Conservation (phyloP, 306 rosid species). For the Vicia sativa region DNA sequence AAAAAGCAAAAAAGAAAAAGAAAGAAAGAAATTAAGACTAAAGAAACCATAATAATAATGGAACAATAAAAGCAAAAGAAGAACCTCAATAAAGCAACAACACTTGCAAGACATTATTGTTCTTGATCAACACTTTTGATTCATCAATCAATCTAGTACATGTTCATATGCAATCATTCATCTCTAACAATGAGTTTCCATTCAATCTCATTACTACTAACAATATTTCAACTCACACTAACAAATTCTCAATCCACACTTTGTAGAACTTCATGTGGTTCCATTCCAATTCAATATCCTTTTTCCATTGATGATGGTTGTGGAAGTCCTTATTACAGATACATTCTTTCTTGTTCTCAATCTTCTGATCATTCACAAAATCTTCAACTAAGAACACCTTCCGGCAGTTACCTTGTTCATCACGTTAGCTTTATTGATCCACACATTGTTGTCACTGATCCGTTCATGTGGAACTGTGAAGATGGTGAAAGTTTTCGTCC, state of each 20-base stretch:
- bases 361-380: conserved; percentile 28
- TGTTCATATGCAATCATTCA: not conserved
- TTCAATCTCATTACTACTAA: conserved; percentile 20
- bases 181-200: conserved; percentile 33
- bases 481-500: conserved; percentile 69
- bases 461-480: conserved; percentile 86
- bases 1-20: not conserved
- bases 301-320: conserved; percentile 91
- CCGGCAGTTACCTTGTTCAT: conserved; percentile 70
- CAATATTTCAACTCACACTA: conserved; percentile 35
- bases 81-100: conserved; percentile 31
- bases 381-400: conserved; percentile 82
- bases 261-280: conserved; percentile 79
- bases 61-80: conserved; percentile 44
- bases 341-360: conserved; percentile 63
- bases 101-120: conserved; percentile 12
- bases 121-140: conserved; percentile 13
- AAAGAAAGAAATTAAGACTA: not conserved
- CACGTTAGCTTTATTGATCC: conserved; percentile 72
- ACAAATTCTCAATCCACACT: conserved; percentile 44
- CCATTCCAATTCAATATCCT: conserved; percentile 77
- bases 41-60: conserved; percentile 34
- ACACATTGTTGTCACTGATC: conserved; percentile 75
- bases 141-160: conserved; percentile 9
- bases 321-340: conserved; percentile 83